phyloP scores from a whole-genome alignment of 805 yeast genomes.

The Ogataea philodendri region DNA sequence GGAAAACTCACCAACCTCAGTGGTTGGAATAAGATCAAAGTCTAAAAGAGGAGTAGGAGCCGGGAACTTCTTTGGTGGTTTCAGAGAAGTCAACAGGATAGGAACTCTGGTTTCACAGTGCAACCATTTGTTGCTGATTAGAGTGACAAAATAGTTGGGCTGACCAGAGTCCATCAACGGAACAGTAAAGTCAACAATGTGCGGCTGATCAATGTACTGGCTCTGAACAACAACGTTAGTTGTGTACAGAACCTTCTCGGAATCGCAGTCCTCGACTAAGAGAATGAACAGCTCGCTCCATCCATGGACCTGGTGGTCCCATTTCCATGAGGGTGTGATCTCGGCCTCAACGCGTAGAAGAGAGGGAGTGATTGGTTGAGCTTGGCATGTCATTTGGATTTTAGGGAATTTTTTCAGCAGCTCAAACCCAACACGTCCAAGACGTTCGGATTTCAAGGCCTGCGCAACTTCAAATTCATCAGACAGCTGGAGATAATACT shows the following conservation, averaged over 20 bases:
- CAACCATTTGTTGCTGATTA: constrained; percentile 83
- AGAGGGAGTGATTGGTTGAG: constrained; percentile 77
- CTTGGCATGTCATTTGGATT: constrained; percentile 52
- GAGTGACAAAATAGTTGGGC: constrained; percentile 70
- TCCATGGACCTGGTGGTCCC: constrained; percentile 70
- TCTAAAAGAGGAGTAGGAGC: constrained; percentile 59
- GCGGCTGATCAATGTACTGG: constrained; percentile 50
- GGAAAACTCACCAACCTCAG: constrained; percentile 50
- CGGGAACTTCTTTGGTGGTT: constrained; percentile 62
- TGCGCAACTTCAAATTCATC: constrained; percentile 78
- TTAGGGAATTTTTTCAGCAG: constrained; percentile 73
- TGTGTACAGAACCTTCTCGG: constrained; percentile 63
- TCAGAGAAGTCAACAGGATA: constrained; percentile 49
- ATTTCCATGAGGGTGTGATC: constrained; percentile 68
- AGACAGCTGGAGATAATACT: constrained; percentile 62
- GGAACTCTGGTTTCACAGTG: constrained; percentile 68
- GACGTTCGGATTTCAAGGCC: constrained; percentile 69
- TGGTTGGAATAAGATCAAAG: constrained; percentile 46
- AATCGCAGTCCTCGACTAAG: constrained; percentile 79
- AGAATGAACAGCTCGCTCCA: constrained; percentile 63
- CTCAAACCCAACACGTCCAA: constrained; percentile 59
- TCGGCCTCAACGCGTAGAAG: constrained; percentile 65
- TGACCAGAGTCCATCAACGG: constrained; percentile 53
- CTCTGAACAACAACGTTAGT: constrained; percentile 54
- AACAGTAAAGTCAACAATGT: constrained; percentile 62